Evolutionary conservation across 352 stramenopile species (phyloP).

Genomic region (Pythium myriotylum): DNA sequence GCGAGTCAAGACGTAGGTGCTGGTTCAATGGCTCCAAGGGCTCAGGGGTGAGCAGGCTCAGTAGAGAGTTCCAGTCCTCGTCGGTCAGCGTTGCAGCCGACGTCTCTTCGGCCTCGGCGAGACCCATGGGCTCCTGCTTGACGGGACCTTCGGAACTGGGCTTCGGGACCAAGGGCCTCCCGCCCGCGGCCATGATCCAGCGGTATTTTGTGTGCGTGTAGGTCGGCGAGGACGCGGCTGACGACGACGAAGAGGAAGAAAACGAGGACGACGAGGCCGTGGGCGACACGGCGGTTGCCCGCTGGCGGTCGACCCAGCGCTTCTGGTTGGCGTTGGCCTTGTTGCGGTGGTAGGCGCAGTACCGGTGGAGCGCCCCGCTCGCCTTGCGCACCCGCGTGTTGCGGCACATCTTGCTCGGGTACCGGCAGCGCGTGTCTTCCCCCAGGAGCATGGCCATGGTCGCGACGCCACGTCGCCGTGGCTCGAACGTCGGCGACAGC

Average conservation of each 20-base stretch:
- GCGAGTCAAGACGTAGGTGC: neutral
- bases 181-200: slow-evolving; percentile 18
- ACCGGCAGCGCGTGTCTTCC: slow-evolving; percentile 17
- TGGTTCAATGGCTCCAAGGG: neutral
- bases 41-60: neutral
- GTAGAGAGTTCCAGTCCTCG: neutral
- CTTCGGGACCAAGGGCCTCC: no score
- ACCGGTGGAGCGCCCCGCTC: slow-evolving; percentile 32
- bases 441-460: slow-evolving; percentile 7
- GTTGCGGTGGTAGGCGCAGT: slow-evolving; percentile 36
- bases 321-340: slow-evolving; percentile 42
- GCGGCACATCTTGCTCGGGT: slow-evolving; percentile 24
- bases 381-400: slow-evolving; percentile 34
- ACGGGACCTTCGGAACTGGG: neutral
- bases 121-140: neutral
- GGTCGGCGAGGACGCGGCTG: neutral
- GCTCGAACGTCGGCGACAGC: neutral
- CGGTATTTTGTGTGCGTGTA: slow-evolving; percentile 4
- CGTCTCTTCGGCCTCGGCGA: neutral
- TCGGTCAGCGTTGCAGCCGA: neutral
- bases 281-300: slow-evolving; percentile 3
- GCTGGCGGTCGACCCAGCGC: slow-evolving; percentile 29
- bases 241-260: neutral
- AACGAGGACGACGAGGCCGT: neutral
- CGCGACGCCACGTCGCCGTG: slow-evolving; percentile 1